These are phyloP conservation scores for Schizonepeta tenuifolia DNA, from an alignment of 257 asterid genomes.

Conservation along the genomic window DNA sequence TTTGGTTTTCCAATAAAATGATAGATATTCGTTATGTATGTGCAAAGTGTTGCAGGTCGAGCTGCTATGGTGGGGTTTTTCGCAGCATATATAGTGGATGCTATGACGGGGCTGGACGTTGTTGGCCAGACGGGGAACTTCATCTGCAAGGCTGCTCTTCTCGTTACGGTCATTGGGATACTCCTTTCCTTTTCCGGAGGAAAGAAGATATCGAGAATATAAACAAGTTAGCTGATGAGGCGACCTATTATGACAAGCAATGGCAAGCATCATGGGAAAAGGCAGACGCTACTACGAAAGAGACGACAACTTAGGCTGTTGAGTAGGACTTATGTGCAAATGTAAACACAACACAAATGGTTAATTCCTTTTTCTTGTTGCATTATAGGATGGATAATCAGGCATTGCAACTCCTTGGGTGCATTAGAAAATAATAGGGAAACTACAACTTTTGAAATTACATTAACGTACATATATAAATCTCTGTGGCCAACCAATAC, in stretches of 20 bases:
- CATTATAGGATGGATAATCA: too few relatives aligned
- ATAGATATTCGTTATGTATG: not conserved
- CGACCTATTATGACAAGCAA: constrained; percentile 69
- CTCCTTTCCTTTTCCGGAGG: constrained; percentile 49
- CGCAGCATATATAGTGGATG: constrained; percentile 62
- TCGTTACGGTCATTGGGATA: constrained; percentile 49
- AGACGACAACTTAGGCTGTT: too few relatives aligned
- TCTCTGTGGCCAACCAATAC: too few relatives aligned
- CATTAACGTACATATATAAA: too few relatives aligned
- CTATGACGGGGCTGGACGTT: constrained; percentile 58
- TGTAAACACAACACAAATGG: too few relatives aligned
- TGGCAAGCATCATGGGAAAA: constrained; percentile 70
- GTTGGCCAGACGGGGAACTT: constrained; percentile 74
- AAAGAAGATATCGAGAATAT: constrained; percentile 49
- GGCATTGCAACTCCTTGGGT: too few relatives aligned
- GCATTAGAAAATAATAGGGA: too few relatives aligned
- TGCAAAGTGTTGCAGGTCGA: constrained; percentile 46
- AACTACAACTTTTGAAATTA: too few relatives aligned
- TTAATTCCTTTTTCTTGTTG: too few relatives aligned
- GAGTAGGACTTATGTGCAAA: too few relatives aligned
- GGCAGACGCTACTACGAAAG: not conserved
- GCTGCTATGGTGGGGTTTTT: constrained; percentile 83
- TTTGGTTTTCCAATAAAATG: too few relatives aligned
- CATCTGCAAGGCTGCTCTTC: constrained; percentile 57
- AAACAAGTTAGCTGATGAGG: constrained; percentile 56